phyloP scores from a whole-genome alignment of 306 rosid genomes.

The Morella rubra region DNA sequence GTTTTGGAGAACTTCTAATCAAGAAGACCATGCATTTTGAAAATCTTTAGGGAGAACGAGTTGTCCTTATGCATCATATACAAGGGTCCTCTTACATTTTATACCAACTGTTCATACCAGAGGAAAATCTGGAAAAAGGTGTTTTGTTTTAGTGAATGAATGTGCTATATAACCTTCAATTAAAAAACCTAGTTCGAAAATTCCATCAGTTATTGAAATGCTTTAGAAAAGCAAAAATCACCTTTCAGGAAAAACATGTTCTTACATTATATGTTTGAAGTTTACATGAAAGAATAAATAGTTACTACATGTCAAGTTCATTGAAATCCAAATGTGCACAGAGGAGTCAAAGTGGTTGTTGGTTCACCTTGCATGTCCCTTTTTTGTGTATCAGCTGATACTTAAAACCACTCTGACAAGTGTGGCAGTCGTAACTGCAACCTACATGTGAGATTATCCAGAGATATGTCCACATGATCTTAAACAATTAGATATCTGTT shows the following conservation, averaged over 20 bases:
- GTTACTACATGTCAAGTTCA: too few relatives aligned
- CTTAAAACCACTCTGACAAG: not conserved
- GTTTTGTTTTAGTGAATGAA: not conserved
- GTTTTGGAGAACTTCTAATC: constrained; percentile 3
- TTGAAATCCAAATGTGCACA: too few relatives aligned
- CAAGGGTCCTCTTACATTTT: not conserved
- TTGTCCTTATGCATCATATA: not conserved
- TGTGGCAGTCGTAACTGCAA: not conserved
- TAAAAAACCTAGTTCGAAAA: too few relatives aligned
- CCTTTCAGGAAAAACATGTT: too few relatives aligned
- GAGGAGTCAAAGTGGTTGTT: too few relatives aligned
- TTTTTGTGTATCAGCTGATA: too few relatives aligned
- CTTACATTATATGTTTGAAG: too few relatives aligned
- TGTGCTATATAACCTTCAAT: not conserved
- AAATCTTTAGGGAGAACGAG: not conserved
- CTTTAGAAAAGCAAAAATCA: not conserved
- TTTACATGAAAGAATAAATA: not conserved
- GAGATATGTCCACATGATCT: not conserved
- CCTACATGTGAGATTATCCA: not conserved
- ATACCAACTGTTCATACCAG: not conserved
- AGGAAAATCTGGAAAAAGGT: too few relatives aligned
- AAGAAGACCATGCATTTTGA: not conserved
- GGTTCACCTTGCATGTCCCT: too few relatives aligned
- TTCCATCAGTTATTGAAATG: not conserved
- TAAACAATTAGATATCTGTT: not conserved